phyloP scores from a whole-genome alignment of 306 rosid genomes.

The Canavalia ensiformis region DNA sequence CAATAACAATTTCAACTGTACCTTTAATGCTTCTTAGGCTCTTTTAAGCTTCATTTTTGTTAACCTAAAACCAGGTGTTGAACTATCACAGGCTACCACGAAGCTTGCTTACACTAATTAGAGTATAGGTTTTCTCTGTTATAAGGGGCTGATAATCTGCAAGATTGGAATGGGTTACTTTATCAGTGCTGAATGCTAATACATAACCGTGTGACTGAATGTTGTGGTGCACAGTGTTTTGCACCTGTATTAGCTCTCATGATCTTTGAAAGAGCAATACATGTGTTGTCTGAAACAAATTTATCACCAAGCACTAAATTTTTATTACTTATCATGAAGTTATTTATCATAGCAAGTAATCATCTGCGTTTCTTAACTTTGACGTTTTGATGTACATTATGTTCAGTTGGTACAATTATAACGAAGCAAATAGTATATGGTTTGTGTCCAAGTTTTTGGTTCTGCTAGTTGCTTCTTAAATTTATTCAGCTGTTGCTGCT shows the following conservation, averaged over 20 bases:
- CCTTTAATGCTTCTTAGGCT: slow-evolving; percentile 15
- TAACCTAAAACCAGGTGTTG: slow-evolving; percentile 7
- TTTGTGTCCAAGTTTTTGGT: slow-evolving; percentile 21
- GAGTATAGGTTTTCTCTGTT: neutral
- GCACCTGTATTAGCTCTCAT: neutral
- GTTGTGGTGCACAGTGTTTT: neutral
- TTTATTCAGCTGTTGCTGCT: slow-evolving; percentile 7
- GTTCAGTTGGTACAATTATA: slow-evolving; percentile 34
- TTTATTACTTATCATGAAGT: slow-evolving; percentile 10
- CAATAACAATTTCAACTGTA: slow-evolving; percentile 15
- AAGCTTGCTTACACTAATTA: slow-evolving; percentile 18
- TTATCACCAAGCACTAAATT: neutral
- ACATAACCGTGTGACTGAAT: neutral
- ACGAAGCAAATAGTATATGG: slow-evolving; percentile 32
- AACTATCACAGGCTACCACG: neutral
- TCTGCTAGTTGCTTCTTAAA: slow-evolving; percentile 9
- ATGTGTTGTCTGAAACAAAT: slow-evolving; percentile 5
- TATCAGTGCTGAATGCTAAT: neutral
- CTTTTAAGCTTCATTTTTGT: slow-evolving; percentile 2
- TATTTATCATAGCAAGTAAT: slow-evolving; percentile 15
- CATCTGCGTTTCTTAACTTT: neutral
- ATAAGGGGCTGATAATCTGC: slow-evolving; percentile 11
- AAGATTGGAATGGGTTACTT: slow-evolving; percentile 20
- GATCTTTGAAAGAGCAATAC: slow-evolving; percentile 11
- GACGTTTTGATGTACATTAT: slow-evolving; percentile 32